Evolutionary conservation across 495 filamentous ascomycete species (phyloP), one percentile per base, ranked within the genome.

Genomic region (Daldinia vernicosa): DNA sequence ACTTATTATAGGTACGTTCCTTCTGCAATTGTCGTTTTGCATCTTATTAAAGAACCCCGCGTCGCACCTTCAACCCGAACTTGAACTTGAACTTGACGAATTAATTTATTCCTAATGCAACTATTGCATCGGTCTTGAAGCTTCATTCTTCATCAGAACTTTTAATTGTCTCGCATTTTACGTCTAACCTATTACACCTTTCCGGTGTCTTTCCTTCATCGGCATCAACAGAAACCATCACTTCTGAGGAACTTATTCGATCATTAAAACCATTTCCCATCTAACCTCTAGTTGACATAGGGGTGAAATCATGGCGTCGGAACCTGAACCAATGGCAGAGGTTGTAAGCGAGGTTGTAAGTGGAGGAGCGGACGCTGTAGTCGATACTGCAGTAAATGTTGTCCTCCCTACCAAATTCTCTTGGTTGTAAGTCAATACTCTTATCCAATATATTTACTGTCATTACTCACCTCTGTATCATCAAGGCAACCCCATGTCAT

Each of bases 401-500:
- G 27, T 50, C 27, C 27, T 45, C 22, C 19, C 67, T 35, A 28
- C 67, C 7, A 24, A 9, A 19, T 77, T 77, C 56, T 74, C 75
- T 6, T 77, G 75, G 75, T 40, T 74, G 75, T 77, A 69, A 72
- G 75, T 72, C 32, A 53, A 27, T 22, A 6, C 3, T 50, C 45
- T 56, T 11, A 27, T 39, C 14, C 4, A 39, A 26, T 15, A 15
- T 50, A 8, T 26, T 60, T 27, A 63, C 64, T 15, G 26, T 58
- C 58, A 53, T 11, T 62, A 2, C 50, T 53, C 24, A 53, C 50
- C 26, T 53, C 12, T 17, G 14, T 47, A 27, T 26, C 4, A n/a
- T 62, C 32, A 60, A 87, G 85, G 19, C 71, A 83, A 7, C 81
- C 84, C n/a, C 85, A 87, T 61, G 81, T 84, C 0, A 77, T 84